Percentiles rank a stretch among this genome's conserved stretches.
phyloP scores from a whole-genome alignment of 1,284 basidiomycete species.

The Rhizoctonia solani region DNA sequence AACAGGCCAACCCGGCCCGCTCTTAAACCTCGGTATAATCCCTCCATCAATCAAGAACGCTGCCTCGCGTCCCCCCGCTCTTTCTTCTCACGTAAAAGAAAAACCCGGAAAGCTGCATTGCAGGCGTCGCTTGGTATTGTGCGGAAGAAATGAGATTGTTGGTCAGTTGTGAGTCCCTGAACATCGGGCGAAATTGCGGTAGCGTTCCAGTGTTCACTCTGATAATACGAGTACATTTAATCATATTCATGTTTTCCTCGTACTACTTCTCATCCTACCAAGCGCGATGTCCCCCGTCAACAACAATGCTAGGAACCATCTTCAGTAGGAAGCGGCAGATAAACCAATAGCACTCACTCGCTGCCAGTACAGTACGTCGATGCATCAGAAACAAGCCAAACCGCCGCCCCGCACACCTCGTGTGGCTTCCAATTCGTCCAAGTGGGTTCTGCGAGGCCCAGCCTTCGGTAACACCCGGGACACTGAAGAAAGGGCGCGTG shows the following conservation, averaged over 20 bases:
- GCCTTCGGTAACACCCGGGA: slow-evolving; percentile 64
- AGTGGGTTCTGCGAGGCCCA: slow-evolving; percentile 79
- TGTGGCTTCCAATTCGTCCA: slow-evolving; percentile 72
- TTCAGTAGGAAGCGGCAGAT: neutral
- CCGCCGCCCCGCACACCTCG: slow-evolving; percentile 75
- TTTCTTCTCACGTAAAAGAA: slow-evolving; percentile 20
- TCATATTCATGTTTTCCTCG: neutral
- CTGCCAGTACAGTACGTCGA: slow-evolving; percentile 74
- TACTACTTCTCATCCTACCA: slow-evolving; percentile 52
- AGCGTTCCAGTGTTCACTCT: neutral
- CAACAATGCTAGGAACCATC: slow-evolving; percentile 57
- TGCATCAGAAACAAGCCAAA: slow-evolving; percentile 80
- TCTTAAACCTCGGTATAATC: slow-evolving; percentile 8
- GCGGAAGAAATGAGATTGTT: slow-evolving; percentile 7
- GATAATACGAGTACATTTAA: neutral
- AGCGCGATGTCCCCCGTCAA: slow-evolving; percentile 69
- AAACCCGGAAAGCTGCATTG: slow-evolving; percentile 12
- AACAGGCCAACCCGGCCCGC: neutral
- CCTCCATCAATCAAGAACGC: slow-evolving; percentile 14
- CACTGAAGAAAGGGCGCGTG: slow-evolving; percentile 76
- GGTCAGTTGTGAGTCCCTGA: neutral
- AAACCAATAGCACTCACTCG: slow-evolving; percentile 58
- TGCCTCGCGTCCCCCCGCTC: slow-evolving; percentile 16
- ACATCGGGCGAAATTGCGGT: neutral
- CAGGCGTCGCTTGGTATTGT: slow-evolving; percentile 29